Percentiles rank a stretch among this genome's conserved stretches.
These are phyloP conservation scores for Trametes versicolor DNA, from an alignment of 1,284 basidiomycete genomes.

Conservation along the genomic window DNA sequence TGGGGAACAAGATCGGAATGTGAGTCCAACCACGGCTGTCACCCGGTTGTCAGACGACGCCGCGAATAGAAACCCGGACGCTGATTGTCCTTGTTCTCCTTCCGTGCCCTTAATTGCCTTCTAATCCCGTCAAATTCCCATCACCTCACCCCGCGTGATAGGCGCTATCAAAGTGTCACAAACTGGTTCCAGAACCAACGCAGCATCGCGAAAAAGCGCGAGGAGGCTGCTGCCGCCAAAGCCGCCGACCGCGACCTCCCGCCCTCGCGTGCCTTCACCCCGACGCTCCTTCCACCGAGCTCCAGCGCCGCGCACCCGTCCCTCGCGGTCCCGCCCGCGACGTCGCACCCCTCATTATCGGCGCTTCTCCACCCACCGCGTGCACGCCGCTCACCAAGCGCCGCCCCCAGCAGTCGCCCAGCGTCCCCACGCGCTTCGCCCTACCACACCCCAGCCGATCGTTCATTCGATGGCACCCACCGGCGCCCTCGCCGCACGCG, in stretches of 20 bases:
- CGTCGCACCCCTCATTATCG: conserved; percentile 41
- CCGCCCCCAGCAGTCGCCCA: conserved; percentile 42
- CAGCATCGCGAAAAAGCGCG: conserved; percentile 75
- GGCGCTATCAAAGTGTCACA: conserved; percentile 79
- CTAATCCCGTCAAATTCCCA: conserved; percentile 30
- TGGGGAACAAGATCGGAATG: conserved; percentile 78
- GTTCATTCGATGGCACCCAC: conserved; percentile 38
- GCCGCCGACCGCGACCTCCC: conserved; percentile 19
- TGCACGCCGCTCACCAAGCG: conserved; percentile 41
- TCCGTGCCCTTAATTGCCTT: conserved; percentile 23
- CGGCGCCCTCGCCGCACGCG: conserved; percentile 66
- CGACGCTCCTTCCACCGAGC: conserved; percentile 49
- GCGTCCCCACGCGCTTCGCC: conserved; percentile 47
- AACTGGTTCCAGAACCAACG: conserved; percentile 89
- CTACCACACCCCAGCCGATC: conserved; percentile 43
- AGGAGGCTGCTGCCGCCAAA: conserved; percentile 41
- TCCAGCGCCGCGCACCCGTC: conserved; percentile 42
- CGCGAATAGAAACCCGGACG: conserved; percentile 23
- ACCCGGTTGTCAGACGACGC: conserved; percentile 33
- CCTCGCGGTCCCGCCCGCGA: conserved; percentile 42
- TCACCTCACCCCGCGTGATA: conserved; percentile 43
- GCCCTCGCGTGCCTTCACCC: conserved; percentile 52
- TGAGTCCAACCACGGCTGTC: conserved; percentile 49
- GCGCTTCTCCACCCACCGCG: conserved; percentile 32
- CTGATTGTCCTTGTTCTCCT: conserved; percentile 32